Percentiles rank a stretch among this genome's conserved stretches.
These are phyloP conservation scores for Kitagawia praeruptora DNA, from an alignment of 129 eudicot genomes.

Conservation along the genomic window DNA sequence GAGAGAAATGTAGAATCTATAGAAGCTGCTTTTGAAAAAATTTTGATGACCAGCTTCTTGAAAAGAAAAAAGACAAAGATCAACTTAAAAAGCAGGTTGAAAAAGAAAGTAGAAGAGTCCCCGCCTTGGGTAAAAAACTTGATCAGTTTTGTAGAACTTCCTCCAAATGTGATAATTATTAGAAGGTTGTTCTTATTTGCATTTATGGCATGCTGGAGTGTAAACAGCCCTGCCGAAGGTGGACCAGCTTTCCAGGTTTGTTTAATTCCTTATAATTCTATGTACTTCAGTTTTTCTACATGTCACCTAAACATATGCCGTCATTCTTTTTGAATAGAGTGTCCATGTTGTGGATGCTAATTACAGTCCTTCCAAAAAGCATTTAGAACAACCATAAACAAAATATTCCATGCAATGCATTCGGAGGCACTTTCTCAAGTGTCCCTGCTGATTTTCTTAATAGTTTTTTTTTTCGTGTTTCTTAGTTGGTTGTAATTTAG, in stretches of 20 bases:
- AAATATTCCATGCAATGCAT: not conserved
- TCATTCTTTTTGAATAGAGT: not conserved
- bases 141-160: conserved; percentile 66
- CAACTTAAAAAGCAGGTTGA: conserved; percentile 72
- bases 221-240: conserved; percentile 74
- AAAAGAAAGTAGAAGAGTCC: conserved; percentile 90
- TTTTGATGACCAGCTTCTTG: conserved; percentile 68
- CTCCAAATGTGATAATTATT: conserved; percentile 58
- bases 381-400: not conserved
- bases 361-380: not conserved
- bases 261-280: not conserved
- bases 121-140: conserved; percentile 88
- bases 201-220: conserved; percentile 93
- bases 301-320: not conserved
- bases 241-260: conserved; percentile 98
- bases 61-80: conserved; percentile 76
- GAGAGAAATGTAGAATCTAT: conserved; percentile 89
- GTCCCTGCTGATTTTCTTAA: no score
- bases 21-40: conserved; percentile 90
- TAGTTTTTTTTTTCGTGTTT: not conserved
- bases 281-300: not conserved
- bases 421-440: not conserved
- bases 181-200: conserved; percentile 78
- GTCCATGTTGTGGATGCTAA: not conserved
- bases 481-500: not conserved